Evolutionary conservation across 176 grass and related monocot species (phyloP).

Genomic region (Luzula sylvatica): DNA sequence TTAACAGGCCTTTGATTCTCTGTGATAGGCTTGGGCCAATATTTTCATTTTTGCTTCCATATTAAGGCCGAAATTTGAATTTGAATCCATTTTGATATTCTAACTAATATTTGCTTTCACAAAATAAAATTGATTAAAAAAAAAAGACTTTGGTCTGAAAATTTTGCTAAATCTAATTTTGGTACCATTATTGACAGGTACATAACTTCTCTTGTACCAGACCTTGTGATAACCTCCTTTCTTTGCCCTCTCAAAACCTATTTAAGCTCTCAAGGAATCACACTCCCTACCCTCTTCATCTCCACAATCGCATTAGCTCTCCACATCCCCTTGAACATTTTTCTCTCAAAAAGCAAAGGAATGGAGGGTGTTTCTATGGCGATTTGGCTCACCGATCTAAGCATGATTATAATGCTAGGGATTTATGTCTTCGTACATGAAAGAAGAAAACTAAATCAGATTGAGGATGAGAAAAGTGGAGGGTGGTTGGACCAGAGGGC

Average conservation of each 20-base stretch:
- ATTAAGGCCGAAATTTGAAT: too few relatives aligned
- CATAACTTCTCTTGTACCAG: conserved; percentile 45
- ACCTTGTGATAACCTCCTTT: conserved; percentile 50
- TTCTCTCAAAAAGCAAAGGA: conserved; percentile 37
- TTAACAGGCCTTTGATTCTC: too few relatives aligned
- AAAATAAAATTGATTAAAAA: too few relatives aligned
- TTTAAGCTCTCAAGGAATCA: conserved; percentile 68
- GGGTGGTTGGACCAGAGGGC: conserved; percentile 19
- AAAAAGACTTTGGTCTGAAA: too few relatives aligned
- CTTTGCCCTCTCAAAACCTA: conserved; percentile 69
- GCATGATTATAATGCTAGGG: conserved; percentile 27
- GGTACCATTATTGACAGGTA: conserved; percentile 8
- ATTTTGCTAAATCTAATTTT: neutral
- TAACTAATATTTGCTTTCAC: too few relatives aligned
- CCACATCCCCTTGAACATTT: conserved; percentile 50
- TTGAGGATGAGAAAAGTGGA: neutral
- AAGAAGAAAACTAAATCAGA: neutral
- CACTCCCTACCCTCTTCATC: conserved; percentile 54
- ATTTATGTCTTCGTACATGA: conserved; percentile 29
- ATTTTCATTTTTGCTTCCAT: too few relatives aligned
- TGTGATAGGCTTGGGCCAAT: too few relatives aligned
- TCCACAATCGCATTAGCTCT: conserved; percentile 36
- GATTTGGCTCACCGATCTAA: conserved; percentile 63
- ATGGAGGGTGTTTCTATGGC: conserved; percentile 50
- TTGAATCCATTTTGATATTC: too few relatives aligned